phyloP scores from a whole-genome alignment of 2,329 filamentous ascomycete genomes.

The Ascochyta lentis region DNA sequence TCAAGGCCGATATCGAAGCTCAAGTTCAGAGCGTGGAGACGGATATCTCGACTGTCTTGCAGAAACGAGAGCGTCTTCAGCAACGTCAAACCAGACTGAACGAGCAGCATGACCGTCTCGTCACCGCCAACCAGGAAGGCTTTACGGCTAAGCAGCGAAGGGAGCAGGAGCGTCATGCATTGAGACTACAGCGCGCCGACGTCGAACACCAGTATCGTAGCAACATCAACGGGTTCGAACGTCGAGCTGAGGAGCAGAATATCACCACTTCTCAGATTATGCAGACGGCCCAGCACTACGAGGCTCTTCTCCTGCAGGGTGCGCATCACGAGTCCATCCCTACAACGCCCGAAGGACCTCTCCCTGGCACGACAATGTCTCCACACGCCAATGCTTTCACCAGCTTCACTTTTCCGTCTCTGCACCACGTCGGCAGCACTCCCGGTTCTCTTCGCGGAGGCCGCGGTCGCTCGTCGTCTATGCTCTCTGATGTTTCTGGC shows the following conservation, averaged over 20 bases:
- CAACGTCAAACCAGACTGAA: conserved; percentile 75
- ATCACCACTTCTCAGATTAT: conserved; percentile 45
- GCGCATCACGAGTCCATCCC: conserved; percentile 50
- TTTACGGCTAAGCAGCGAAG: conserved; percentile 65
- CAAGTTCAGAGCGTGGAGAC: conserved; percentile 68
- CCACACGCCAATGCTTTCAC: conserved; percentile 44
- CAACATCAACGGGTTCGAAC: conserved; percentile 48
- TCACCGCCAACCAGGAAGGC: conserved; percentile 70
- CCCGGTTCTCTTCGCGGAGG: conserved; percentile 45
- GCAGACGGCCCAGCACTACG: conserved; percentile 48
- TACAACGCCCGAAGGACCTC: conserved; percentile 65
- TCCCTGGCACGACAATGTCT: conserved; percentile 59
- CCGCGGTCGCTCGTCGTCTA: conserved; percentile 58
- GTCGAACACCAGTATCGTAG: conserved; percentile 49
- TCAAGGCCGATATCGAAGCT: conserved; percentile 68
- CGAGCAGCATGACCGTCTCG: conserved; percentile 73
- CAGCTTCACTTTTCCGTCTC: conserved; percentile 47
- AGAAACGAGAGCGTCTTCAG: conserved; percentile 75
- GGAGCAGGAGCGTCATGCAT: conserved; percentile 48
- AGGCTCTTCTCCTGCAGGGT: conserved; percentile 51
- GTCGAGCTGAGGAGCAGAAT: conserved; percentile 49
- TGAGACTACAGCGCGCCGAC: conserved; percentile 43
- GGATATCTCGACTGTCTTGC: conserved; percentile 68
- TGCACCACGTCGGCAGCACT: conserved; percentile 42
- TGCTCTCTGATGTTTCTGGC: conserved; percentile 59